phyloP scores from a whole-genome alignment of 805 yeast species.

The Candida railenensis region DNA sequence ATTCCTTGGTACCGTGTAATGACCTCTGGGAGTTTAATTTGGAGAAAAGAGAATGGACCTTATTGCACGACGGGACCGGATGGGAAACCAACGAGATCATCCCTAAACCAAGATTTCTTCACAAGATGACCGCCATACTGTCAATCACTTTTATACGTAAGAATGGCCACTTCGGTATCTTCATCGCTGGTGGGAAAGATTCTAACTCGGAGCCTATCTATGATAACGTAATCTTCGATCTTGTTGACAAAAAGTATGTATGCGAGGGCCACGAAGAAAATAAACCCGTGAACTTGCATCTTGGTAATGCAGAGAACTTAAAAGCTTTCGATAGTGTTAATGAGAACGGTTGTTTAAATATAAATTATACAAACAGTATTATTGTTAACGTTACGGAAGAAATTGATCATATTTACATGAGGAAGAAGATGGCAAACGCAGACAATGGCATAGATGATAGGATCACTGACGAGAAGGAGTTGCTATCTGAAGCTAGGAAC shows the following conservation, averaged over 20 bases:
- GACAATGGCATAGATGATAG: neutral
- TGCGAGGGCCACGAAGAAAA: slow-evolving; percentile 9
- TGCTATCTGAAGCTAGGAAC: neutral
- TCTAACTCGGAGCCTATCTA: slow-evolving; percentile 27
- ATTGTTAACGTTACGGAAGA: slow-evolving; percentile 32
- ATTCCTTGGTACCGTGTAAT: slow-evolving; percentile 43
- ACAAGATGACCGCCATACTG: slow-evolving; percentile 44
- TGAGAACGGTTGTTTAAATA: slow-evolving; percentile 18
- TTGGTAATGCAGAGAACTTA: slow-evolving; percentile 13
- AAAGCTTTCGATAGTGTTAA: slow-evolving; percentile 9
- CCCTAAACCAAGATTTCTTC: slow-evolving; percentile 50
- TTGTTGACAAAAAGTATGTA: slow-evolving; percentile 38
- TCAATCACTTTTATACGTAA: slow-evolving; percentile 35
- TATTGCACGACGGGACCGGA: slow-evolving; percentile 38
- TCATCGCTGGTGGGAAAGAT: slow-evolving; percentile 56
- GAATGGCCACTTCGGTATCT: slow-evolving; percentile 46
- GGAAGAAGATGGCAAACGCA: slow-evolving; percentile 3
- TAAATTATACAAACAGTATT: slow-evolving; percentile 33
- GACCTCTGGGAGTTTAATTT: slow-evolving; percentile 72
- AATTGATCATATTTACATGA: slow-evolving; percentile 12
- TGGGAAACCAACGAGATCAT: slow-evolving; percentile 17
- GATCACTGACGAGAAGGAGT: neutral
- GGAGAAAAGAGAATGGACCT: slow-evolving; percentile 51
- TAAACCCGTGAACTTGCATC: slow-evolving; percentile 7
- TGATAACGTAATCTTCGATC: slow-evolving; percentile 43